These are phyloP conservation scores for Botryosphaeria agaves DNA, from an alignment of 2,329 filamentous ascomycete species.

Conservation along the genomic window DNA sequence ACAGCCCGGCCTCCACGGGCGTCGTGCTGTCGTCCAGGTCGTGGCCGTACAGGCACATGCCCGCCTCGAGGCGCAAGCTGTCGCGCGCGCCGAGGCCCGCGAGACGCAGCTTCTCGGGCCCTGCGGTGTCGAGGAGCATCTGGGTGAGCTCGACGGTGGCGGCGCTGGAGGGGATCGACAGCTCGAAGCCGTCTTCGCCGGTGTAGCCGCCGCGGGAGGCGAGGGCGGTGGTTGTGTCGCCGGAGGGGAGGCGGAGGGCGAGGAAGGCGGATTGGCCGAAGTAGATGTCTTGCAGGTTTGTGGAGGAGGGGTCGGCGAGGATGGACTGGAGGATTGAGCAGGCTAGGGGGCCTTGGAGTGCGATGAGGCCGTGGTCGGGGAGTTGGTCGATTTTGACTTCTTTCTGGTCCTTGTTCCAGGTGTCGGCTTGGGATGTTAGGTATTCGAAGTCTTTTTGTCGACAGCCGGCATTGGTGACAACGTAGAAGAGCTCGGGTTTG, in stretches of 20 bases:
- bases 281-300: conserved; percentile 49
- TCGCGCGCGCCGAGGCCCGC: conserved; percentile 85
- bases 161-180: conserved; percentile 53
- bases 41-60: conserved; percentile 99
- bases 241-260: conserved; percentile 43
- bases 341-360: conserved; percentile 73
- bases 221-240: conserved; percentile 39
- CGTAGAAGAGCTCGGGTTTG: conserved; percentile 61
- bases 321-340: conserved; percentile 49
- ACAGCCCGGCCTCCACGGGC: conserved; percentile 46
- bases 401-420: conserved; percentile 37
- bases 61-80: conserved; percentile 82
- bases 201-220: conserved; percentile 89
- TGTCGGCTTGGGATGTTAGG: conserved; percentile 49
- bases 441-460: conserved; percentile 76
- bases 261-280: conserved; percentile 63
- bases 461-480: conserved; percentile 90
- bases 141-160: conserved; percentile 51
- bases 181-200: conserved; percentile 95
- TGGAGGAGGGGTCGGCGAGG: conserved; percentile 34
- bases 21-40: conserved; percentile 71
- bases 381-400: conserved; percentile 42
- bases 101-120: conserved; percentile 49
- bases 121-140: conserved; percentile 43
- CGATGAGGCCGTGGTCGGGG: conserved; percentile 60